Base-by-base conservation (phyloP, 2,329 filamentous ascomycete genomes). In the Xylariaceae sp. region DNA sequence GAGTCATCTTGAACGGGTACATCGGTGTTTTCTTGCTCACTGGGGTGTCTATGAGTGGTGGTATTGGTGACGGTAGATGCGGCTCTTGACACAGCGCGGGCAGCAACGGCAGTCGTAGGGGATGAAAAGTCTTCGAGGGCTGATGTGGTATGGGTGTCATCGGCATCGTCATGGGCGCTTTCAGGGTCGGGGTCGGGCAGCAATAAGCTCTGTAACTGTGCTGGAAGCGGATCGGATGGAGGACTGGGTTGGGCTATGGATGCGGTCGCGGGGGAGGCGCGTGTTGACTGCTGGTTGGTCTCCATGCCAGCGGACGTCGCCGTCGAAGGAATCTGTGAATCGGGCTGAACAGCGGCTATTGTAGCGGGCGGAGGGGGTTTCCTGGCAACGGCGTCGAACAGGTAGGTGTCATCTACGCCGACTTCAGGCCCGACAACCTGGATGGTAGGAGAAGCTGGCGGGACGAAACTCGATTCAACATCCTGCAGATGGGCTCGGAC, bases 381-480 rank as follows among this genome's bases (percentile, higher is more conserved):
- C 52, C 72, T 75, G 16, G 66, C 64, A 4, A 68, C 75, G 27
- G 50, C 68, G 62, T 85, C 82, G 62, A 85, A 85, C 41, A 84
- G 70, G 63, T 77, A 86, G 20, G 82, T 84, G 66, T 86, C 83
- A 70, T 86, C 82, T 50, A 76, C 67, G 41, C 77, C 81, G 58
- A 73, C 73, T 27, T 74, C 71, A 8, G 75, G 70, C 44, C 77
- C 73, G 29, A 75, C 40, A n/a, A 65, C 57, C 13, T 63, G 76
- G 40, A 85, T 77, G 13, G 84, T 77, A 10, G 84, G 83, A 6
- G 84, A 86, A 5, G 81, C 67, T 5, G 79, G 77, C 2, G 81
- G 80, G 49, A 85, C 67, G 64, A 87, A 87, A 71, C 84, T 87
- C 27, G 84, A 87, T 65, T 88, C 85, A 57, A 86, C 78, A 63